phyloP scores from a whole-genome alignment of 139 green algal species.

The Pleodorina starrii region DNA sequence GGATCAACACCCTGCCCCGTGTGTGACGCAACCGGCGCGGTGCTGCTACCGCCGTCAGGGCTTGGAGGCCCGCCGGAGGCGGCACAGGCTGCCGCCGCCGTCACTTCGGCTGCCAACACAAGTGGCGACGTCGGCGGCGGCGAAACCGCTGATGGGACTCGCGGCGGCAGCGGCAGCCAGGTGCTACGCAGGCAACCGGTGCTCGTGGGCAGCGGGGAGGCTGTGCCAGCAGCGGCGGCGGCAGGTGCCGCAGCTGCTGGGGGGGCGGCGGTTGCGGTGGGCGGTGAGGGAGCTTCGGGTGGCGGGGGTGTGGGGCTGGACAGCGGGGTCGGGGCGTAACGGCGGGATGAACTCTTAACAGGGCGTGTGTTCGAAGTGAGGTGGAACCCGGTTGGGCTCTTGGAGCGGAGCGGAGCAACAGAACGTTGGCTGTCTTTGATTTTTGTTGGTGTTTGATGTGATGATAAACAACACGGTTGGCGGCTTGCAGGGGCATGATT shows the following conservation, averaged over 20 bases:
- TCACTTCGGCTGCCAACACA: neutral
- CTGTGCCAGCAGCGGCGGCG: neutral
- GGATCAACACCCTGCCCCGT: neutral
- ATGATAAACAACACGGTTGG: no score
- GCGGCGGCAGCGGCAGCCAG: neutral
- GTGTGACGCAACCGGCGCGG: conserved; percentile 27
- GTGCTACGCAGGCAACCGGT: neutral
- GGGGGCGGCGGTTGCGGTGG: no score
- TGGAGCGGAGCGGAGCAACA: no score
- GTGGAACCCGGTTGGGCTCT: no score
- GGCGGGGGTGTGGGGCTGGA: neutral
- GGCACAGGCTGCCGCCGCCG: neutral
- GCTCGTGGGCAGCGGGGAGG: neutral
- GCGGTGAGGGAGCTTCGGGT: neutral
- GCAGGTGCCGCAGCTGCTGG: neutral
- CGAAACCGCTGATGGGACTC: neutral
- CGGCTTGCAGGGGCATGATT: no score
- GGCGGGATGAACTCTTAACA: no score
- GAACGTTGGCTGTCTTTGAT: no score
- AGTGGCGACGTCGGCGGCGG: neutral
- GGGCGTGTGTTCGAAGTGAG: no score
- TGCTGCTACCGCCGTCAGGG: conserved; percentile 10
- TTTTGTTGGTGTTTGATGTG: no score
- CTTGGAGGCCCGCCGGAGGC: neutral
- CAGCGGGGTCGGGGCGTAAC: no score